Percentiles rank a stretch among this genome's conserved stretches.
Evolutionary conservation across 345 rosid species (phyloP).

Genomic region (Eucalyptus viminalis): DNA sequence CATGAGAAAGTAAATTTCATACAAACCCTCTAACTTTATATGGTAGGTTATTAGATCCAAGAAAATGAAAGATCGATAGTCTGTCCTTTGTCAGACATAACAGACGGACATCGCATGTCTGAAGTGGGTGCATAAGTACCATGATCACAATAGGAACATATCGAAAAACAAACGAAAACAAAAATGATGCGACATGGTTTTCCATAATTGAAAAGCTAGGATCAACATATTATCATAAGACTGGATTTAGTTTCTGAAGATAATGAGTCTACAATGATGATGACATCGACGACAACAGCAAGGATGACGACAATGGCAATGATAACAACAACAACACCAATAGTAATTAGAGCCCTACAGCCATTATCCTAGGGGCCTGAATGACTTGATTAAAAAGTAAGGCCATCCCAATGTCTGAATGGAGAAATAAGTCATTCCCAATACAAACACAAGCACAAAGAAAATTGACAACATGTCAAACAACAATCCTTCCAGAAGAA

Average conservation of each 20-base stretch:
- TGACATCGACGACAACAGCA: neutral
- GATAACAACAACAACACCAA: neutral
- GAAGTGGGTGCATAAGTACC: neutral
- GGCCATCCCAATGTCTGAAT: neutral
- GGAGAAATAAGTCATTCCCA: neutral
- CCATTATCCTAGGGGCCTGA: neutral
- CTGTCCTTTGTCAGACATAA: neutral
- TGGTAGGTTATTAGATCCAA: neutral
- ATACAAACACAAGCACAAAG: neutral
- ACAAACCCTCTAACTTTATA: neutral
- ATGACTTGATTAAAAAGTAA: neutral
- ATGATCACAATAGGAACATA: neutral
- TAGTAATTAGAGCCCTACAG: neutral
- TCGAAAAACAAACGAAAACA: neutral
- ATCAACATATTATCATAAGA: neutral
- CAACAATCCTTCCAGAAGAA: neutral
- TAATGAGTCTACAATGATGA: neutral
- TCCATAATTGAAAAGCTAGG: neutral
- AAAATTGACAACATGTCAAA: neutral
- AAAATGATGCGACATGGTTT: neutral
- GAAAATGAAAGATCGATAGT: neutral
- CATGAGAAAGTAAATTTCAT: neutral
- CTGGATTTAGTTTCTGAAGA: neutral
- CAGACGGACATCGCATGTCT: neutral
- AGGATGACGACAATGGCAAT: neutral